Base-by-base conservation (phyloP, 306 rosid species). In the Cicer yamashitae region DNA sequence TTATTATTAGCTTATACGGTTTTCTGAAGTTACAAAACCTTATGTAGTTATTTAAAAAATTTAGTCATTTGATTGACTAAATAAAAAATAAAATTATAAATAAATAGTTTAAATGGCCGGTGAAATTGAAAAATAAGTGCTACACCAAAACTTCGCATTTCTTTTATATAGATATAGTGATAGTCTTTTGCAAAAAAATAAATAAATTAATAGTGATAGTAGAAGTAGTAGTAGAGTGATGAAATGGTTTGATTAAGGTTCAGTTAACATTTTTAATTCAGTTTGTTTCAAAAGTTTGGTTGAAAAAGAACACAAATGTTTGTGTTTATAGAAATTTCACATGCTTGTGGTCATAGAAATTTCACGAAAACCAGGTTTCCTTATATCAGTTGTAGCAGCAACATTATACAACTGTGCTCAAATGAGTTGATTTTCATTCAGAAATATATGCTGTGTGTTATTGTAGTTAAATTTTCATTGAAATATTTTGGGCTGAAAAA, bases 231-330 rank as follows among this genome's bases (percentile, higher is more conserved):
- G 34, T 6, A 47, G 18, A 10, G 46, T 68, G 30, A 8, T 6
- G 59, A 68, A 68, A 13, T 68, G 73, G 15, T 47, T 47, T 67
- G 57, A 46, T n/a, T 45, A 20, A 11, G 15, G 34, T 67, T 25
- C 41, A 46, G 9, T 20, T 47, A 30, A 30, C 37, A 30, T 30
- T 30, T 30, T 30, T 30, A 22, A 22, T 46, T 7, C n/a, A 10
- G 45, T 6, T 20, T 44, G 30, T 45, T 10, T 5, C 20, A 41
- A 30, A 30, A n/a, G 8, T 50, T 69, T 50, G 59, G 46, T 48
- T 48, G 60, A 34, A 48, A 69, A n/a, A 0, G 22, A n/a, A 50
- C 30, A 44, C 10, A 40, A 15, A 17, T 7, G 53, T 54, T 6
- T 7, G 2, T 8, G 25, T 53, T 53, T 53, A 17, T 53, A 71